Evolutionary conservation across 1,139 yeast genomes (phyloP), one percentile per base, ranked within the genome.

Genomic region (Candida tropicalis): DNA sequence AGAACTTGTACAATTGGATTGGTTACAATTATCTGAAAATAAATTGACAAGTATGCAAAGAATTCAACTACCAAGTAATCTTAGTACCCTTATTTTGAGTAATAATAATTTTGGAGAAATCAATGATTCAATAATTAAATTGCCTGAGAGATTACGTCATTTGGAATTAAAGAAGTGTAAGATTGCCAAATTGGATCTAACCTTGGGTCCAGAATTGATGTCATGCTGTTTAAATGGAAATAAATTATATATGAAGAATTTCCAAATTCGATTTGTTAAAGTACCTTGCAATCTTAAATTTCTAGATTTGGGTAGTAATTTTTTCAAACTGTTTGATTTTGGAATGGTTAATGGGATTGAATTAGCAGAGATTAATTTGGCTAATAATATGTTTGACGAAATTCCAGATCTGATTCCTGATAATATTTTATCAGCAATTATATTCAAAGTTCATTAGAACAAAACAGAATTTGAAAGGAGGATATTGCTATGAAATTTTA

Each of bases 341-440:
- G 34, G 24, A 4, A 40, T 46, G 38, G 18, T 49, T 12, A 29
- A 36, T 12, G 39, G 39, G 4, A 37, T 45, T 11, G 47, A 48
- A 24, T 24, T 50, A 17, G 38, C 45, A 9, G 53, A 50, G 35
- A 36, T 50, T 5, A 50, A 50, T 36, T 48, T 48, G 15, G 48
- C 45, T 26, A 43, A 40, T 8, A 50, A 49, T 35, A 42, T 53
- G 56, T 53, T 52, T 48, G 57, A 55, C 32, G 54, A 47, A 18
- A 46, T 56, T 27, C 58, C 54, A 6, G 28, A 35, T 11, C 22
- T 33, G 13, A 40, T 40, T 20, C 53, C 53, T 11, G 43, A 41
- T 16, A 43, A 43, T 35, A 46, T 49, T 11, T 37, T 48, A 23
- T 41, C 46, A 10, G 43, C 42, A 4, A 46, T 46, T 16, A 39